phyloP scores from a whole-genome alignment of 2,329 filamentous ascomycete species.

The Allantophomopsis lycopodina region DNA sequence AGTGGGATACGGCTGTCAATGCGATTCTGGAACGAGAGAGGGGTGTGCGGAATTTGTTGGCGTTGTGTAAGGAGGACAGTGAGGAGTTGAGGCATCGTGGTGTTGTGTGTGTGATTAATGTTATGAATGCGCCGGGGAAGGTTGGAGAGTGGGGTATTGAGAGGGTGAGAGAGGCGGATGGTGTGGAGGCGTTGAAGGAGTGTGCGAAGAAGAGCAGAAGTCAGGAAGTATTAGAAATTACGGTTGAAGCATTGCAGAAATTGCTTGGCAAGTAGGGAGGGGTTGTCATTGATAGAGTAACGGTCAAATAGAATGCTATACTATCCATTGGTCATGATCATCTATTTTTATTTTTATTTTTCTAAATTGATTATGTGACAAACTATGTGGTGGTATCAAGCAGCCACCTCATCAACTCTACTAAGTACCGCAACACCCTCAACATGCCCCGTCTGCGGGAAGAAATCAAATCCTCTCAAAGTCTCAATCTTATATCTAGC shows the following conservation, averaged over 20 bases:
- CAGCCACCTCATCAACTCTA: constrained; percentile 21
- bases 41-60: constrained; percentile 67
- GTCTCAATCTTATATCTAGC: constrained; percentile 76
- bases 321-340: too few relatives aligned
- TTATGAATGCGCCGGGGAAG: constrained; percentile 53
- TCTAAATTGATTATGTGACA: too few relatives aligned
- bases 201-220: constrained; percentile 56
- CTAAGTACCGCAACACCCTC: constrained; percentile 55
- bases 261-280: constrained; percentile 8
- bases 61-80: constrained; percentile 59
- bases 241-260: constrained; percentile 57
- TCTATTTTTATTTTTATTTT: too few relatives aligned
- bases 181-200: constrained; percentile 53
- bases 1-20: constrained; percentile 60
- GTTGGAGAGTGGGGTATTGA: constrained; percentile 45
- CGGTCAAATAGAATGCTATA: too few relatives aligned
- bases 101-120: constrained; percentile 60
- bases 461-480: constrained; percentile 89
- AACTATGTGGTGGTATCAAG: too few relatives aligned
- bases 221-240: constrained; percentile 55
- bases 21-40: constrained; percentile 57
- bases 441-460: constrained; percentile 71
- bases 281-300: too few relatives aligned
- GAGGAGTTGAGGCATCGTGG: constrained; percentile 61
- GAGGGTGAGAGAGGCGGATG: constrained; percentile 47